Conservation (phyloP, 345 rosid genomes). For the Sisymbrium altissimum region DNA sequence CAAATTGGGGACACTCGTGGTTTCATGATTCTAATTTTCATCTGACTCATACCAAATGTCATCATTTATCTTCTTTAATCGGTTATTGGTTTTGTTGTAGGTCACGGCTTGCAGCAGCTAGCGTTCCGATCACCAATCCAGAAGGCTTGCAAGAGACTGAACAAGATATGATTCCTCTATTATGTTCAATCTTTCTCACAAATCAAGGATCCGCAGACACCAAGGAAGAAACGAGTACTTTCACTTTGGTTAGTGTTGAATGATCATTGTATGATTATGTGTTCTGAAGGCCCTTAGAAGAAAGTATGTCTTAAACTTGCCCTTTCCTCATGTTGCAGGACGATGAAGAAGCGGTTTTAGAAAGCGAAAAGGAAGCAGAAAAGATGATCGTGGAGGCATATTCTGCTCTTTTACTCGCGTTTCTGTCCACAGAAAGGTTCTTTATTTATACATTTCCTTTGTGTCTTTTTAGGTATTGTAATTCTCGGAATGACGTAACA, state of each 20-base stretch:
- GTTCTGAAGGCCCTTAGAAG: not conserved
- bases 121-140: constrained; percentile 49
- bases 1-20: not conserved
- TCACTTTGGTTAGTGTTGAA: constrained; percentile 54
- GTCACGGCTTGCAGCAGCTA: constrained; percentile 73
- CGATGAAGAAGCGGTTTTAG: constrained; percentile 59
- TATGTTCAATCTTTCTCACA: constrained; percentile 85
- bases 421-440: constrained; percentile 85
- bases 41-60: not conserved
- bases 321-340: constrained; percentile 39
- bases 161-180: constrained; percentile 60
- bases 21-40: not conserved
- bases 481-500: not conserved
- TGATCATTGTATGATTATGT: not conserved
- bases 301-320: not conserved
- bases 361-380: constrained; percentile 95
- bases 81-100: constrained; percentile 34
- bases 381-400: constrained; percentile 95
- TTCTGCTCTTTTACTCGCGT: constrained; percentile 83
- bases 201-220: constrained; percentile 65
- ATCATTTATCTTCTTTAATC: not conserved
- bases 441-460: not conserved
- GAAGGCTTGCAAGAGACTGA: constrained; percentile 49
- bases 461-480: not conserved
- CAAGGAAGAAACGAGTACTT: constrained; percentile 47